Evolutionary conservation across 2,329 filamentous ascomycete genomes (phyloP).

Genomic region (Colletotrichum acutatum): DNA sequence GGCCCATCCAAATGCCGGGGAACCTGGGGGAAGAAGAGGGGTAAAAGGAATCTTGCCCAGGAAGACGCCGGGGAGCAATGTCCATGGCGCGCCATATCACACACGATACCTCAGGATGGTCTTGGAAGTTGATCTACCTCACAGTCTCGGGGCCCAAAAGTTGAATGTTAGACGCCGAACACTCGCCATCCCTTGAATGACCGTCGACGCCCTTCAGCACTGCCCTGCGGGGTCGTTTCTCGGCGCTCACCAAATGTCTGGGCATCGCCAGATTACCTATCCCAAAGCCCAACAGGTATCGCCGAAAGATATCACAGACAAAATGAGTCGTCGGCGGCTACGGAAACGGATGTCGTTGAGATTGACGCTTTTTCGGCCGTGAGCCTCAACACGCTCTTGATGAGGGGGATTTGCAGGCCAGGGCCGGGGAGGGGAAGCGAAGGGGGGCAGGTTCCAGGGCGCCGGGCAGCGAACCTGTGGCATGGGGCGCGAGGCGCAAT

Average conservation of each 20-base stretch:
- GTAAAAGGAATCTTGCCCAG: constrained; percentile 13
- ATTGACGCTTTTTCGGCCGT: constrained; percentile 18
- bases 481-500: neutral
- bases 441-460: constrained; percentile 17
- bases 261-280: constrained; percentile 7
- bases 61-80: constrained; percentile 15
- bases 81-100: neutral
- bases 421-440: neutral
- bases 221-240: constrained; percentile 32
- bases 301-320: constrained; percentile 6
- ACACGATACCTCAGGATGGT: neutral
- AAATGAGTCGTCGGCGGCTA: neutral
- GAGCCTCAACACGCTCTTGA: constrained; percentile 30
- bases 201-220: constrained; percentile 23
- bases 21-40: constrained; percentile 19
- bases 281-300: neutral
- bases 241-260: constrained; percentile 26
- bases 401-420: constrained; percentile 15
- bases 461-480: neutral
- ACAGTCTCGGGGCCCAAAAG: constrained; percentile 32
- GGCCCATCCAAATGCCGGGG: constrained; percentile 11
- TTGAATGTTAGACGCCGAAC: constrained; percentile 24
- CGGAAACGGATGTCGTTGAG: constrained; percentile 25
- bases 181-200: constrained; percentile 19
- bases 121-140: neutral